phyloP scores from a whole-genome alignment of 1,284 basidiomycete genomes.

The Tetrapyrgos nigripes region DNA sequence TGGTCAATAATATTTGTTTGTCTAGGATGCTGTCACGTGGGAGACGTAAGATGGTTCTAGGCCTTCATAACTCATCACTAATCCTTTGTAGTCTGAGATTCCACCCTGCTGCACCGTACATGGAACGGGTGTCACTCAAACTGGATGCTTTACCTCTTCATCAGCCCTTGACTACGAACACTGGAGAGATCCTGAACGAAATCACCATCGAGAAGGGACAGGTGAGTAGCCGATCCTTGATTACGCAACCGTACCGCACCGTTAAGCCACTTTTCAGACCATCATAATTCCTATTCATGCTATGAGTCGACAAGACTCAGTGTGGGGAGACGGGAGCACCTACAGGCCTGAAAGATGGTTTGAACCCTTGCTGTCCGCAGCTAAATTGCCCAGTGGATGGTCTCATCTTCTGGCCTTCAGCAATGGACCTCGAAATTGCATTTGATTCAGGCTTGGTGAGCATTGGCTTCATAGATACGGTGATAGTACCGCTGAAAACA shows the following conservation, averaged over 20 bases:
- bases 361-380: conserved; percentile 25
- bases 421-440: conserved; percentile 42
- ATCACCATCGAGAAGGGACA: conserved; percentile 1
- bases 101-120: conserved; percentile 39
- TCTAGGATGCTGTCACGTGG: conserved; percentile 43
- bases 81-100: conserved; percentile 29
- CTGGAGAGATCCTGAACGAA: not conserved
- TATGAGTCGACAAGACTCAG: conserved; percentile 13
- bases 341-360: conserved; percentile 43
- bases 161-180: conserved; percentile 16
- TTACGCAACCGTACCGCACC: no score
- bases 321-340: conserved; percentile 34
- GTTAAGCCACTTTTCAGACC: conserved; percentile 24
- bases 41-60: conserved; percentile 19
- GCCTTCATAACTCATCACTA: conserved; percentile 32
- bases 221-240: not conserved
- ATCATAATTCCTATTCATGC: conserved; percentile 19
- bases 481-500: not conserved
- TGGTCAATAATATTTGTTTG: not conserved
- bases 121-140: conserved; percentile 34
- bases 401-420: conserved; percentile 37
- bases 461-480: not conserved
- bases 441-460: conserved; percentile 31
- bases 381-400: conserved; percentile 31
- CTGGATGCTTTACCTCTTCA: conserved; percentile 46